Evolutionary conservation across 202 grass and related monocot genomes (phyloP).

Genomic region (Setaria italica): DNA sequence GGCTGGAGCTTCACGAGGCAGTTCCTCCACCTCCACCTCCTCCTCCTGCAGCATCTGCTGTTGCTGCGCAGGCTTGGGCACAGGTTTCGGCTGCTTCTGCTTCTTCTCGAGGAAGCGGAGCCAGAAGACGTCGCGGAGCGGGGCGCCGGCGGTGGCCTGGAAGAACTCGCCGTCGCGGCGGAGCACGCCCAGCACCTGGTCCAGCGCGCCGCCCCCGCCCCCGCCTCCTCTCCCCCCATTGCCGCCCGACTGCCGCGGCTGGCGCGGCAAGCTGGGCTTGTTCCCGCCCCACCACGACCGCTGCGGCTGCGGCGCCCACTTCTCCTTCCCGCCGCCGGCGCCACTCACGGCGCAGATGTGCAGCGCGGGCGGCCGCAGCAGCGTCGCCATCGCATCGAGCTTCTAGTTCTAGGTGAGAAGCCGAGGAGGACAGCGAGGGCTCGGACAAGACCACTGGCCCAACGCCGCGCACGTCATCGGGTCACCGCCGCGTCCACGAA

Average conservation of each 20-base stretch:
- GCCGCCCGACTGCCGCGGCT: constrained; percentile 39
- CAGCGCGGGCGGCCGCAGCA: constrained; percentile 51
- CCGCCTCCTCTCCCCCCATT: constrained; percentile 5
- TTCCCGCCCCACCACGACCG: constrained; percentile 49
- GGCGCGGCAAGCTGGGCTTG: constrained; percentile 45
- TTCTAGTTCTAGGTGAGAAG: constrained; percentile 26
- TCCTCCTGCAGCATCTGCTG: background rate
- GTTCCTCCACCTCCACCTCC: background rate
- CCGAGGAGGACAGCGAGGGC: constrained; percentile 9
- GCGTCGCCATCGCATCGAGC: constrained; percentile 53
- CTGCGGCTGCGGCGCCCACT: constrained; percentile 42
- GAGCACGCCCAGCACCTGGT: constrained; percentile 67
- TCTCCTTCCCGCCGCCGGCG: constrained; percentile 42
- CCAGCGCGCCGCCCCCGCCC: constrained; percentile 28
- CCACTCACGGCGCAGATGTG: constrained; percentile 52
- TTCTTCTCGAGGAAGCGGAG: constrained; percentile 81
- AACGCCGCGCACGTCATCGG: constrained; percentile 26
- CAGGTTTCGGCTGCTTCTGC: constrained; percentile 14
- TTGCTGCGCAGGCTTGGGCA: constrained; percentile 13
- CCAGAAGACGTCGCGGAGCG: constrained; percentile 66
- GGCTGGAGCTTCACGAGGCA: background rate
- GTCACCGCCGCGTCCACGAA: constrained; percentile 15
- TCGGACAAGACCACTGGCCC: background rate
- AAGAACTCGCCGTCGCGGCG: constrained; percentile 72
- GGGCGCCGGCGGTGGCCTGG: constrained; percentile 42